Base-by-base conservation (phyloP, 305 asterid species). In the Fraxinus baroniana region DNA sequence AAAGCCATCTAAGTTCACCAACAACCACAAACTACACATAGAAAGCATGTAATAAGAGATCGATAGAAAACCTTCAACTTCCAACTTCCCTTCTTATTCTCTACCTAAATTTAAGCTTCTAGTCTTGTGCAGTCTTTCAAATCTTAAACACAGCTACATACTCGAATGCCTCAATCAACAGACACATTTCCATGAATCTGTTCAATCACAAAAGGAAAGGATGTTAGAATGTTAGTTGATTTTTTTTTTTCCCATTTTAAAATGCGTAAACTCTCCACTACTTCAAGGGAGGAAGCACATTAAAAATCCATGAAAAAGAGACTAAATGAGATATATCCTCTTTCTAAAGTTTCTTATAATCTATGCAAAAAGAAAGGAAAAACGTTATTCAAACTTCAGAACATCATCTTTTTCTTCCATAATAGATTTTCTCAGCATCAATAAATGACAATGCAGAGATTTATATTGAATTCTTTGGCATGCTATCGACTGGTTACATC, bases 1-100 rank as follows among this genome's bases (percentile, higher is more conserved):
- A 90, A 85, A 86, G 89, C 93, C 97, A 93, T 90, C 85, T 87
- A 89, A 83, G 83, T 77, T 85, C 83, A 78, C 85, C 80, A 81
- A 87, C 91, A 82, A 87, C 91, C 83, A 82, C 60, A 70, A 79
- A 82, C 84, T 8, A 84, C 55, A 18, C 68, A 81, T 78, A 30
- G 89, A 72, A 86, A 88, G 84, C 92, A 92, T 92, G 91, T 90
- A 87, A 86, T 78, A 32, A 70, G 37, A 76, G 78, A 79, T 79
- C 71, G 71, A 77, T 7, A 70, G 77, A 82, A 78, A 39, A 84
- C 81, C 70, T 82, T 57, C 79, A 44, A 78, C 78, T 32, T 5
- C 71, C 79, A 44, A 78, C 78, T 32, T 5, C 71, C 68, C 41
- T 75, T 80, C 28, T 82, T 41, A 3, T 22, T 26, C 15, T 36